Evolutionary conservation across 2,329 filamentous ascomycete genomes (phyloP), one percentile per base, ranked within the genome.

Genomic region (Cylindrodendrum hubeiense): DNA sequence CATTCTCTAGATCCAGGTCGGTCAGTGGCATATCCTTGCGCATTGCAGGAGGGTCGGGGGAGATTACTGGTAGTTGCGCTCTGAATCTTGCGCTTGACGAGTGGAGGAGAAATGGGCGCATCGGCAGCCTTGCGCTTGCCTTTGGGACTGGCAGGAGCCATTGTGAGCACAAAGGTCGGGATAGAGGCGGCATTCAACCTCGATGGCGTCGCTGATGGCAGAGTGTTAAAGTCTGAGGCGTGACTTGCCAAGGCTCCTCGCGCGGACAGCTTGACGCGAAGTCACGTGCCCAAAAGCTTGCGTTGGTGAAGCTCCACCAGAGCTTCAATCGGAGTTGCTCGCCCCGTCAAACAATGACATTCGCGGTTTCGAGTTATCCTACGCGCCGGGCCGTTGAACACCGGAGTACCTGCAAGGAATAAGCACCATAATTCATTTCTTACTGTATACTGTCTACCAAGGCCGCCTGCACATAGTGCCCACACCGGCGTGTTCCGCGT

Each of bases 41-140:
- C 10, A 3, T 26, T 8, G 9, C 17, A 9, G 37, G 37, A 22
- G 5, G 19, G 37, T 41, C 61, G 28, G 33, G 15, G 21, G 17
- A 49, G 37, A 43, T 52, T 72, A 87, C 85, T 86, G 47, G 86
- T 86, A 53, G 85, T 86, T 41, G 77, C 79, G 71, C 83, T 85
- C 70, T 87, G 84, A 10, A 84, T 71, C 66, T 84, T 86, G 39
- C 86, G 83, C 72, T 88, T 88, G 64, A 84, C 28, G 1, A 82
- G 83, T 12, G 87, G 87, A 13, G 87, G 87, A 41, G 86, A 88
- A 60, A 88, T 81, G 21, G 83, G 72, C 28, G 77, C 79, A 41
- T 83, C 82, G 55, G 73, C 56, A 22, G 76, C 74, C 63, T 80
- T 81, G 46, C 81, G 78, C 67, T 83, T 82, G 24, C 50, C 43